phyloP scores from a whole-genome alignment of 2,329 filamentous ascomycete genomes.

The Diplodia sapinea region DNA sequence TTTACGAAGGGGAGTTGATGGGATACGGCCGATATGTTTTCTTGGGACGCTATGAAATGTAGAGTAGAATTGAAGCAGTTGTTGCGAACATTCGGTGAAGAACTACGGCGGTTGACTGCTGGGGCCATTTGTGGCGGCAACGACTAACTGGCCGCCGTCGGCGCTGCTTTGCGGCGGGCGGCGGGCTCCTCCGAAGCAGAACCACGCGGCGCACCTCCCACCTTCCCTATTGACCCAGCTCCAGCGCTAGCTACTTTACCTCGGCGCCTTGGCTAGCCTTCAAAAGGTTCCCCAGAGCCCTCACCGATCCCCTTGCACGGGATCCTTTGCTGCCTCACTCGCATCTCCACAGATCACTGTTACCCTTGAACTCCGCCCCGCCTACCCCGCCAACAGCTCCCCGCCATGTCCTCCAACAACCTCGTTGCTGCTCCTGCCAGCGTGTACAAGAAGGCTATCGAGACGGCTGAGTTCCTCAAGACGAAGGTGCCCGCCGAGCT shows the following conservation, averaged over 20 bases:
- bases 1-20: not conserved
- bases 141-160: constrained; percentile 18
- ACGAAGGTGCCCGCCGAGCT: constrained; percentile 56
- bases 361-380: not conserved
- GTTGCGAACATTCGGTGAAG: not conserved
- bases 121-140: constrained; percentile 3
- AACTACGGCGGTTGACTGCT: not conserved
- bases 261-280: constrained; percentile 10
- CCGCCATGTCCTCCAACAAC: constrained; percentile 20
- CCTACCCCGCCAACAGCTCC: not conserved
- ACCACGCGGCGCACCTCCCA: constrained; percentile 7
- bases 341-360: not conserved
- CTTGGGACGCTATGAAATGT: no score
- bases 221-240: constrained; percentile 13
- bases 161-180: constrained; percentile 5
- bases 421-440: constrained; percentile 10
- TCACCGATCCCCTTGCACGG: not conserved
- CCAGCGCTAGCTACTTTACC: not conserved
- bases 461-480: constrained; percentile 59
- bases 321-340: not conserved
- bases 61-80: not conserved
- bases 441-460: constrained; percentile 53
- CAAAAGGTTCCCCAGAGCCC: not conserved
- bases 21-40: not conserved
- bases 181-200: constrained; percentile 12